Evolutionary conservation across 305 asterid species (phyloP).

Genomic region (Solanum hybrid): DNA sequence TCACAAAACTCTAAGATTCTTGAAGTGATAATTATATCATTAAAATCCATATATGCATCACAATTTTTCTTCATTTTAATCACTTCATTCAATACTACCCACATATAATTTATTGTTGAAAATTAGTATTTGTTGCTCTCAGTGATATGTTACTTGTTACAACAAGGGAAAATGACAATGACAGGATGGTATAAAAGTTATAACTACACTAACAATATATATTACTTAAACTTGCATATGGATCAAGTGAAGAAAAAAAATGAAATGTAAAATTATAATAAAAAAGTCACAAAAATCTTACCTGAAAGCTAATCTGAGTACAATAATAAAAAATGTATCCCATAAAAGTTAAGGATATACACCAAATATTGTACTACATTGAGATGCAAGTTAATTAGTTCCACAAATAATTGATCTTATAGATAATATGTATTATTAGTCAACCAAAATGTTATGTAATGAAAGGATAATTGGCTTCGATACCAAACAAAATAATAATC

Average conservation of each 20-base stretch:
- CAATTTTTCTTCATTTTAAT: background rate
- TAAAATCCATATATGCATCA: background rate
- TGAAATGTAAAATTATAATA: too few relatives aligned
- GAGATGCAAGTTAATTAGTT: background rate
- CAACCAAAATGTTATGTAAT: background rate
- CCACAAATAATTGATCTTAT: background rate
- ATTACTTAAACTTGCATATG: background rate
- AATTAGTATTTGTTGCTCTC: background rate
- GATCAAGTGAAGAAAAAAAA: too few relatives aligned
- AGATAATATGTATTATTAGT: background rate
- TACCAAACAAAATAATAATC: background rate
- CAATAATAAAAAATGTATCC: background rate
- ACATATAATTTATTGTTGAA: background rate
- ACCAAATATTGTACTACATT: background rate
- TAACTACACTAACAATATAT: background rate
- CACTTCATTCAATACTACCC: background rate
- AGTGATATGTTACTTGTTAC: background rate
- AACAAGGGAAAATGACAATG: background rate
- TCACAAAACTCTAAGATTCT: background rate
- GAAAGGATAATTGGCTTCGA: background rate
- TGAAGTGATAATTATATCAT: background rate
- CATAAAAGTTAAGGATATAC: background rate
- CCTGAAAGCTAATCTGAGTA: background rate
- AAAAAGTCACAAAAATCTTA: too few relatives aligned
- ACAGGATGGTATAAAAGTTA: background rate